These are phyloP conservation scores for Paramecium primaurelia DNA, from an alignment of 73 alveolate species.

Conservation along the genomic window DNA sequence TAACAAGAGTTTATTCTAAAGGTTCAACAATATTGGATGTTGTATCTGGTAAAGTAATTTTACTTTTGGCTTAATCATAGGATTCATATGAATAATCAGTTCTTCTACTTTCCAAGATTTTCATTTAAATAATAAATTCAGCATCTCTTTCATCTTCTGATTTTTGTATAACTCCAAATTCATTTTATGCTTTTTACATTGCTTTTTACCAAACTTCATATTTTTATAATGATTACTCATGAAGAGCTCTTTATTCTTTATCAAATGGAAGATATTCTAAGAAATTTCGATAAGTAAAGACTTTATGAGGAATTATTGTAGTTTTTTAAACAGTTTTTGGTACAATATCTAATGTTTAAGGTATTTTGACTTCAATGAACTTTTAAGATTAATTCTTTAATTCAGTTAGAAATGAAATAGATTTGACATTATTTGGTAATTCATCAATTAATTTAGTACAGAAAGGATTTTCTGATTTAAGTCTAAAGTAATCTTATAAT, in stretches of 20 bases:
- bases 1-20: background rate
- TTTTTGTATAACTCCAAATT: constrained; percentile 53
- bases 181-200: constrained; percentile 35
- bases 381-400: background rate
- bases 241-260: constrained; percentile 40
- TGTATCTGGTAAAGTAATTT: background rate
- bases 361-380: constrained; percentile 52
- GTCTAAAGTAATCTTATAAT: constrained; percentile 72
- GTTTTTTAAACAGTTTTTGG: constrained; percentile 67
- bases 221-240: constrained; percentile 25
- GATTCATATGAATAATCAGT: constrained; percentile 49
- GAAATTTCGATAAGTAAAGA: constrained; percentile 54
- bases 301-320: constrained; percentile 7
- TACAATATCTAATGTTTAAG: constrained; percentile 65
- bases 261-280: constrained; percentile 50
- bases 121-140: constrained; percentile 54
- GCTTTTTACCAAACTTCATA: background rate
- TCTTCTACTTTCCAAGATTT: constrained; percentile 52
- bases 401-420: constrained; percentile 38
- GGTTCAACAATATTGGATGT: background rate
- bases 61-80: constrained; percentile 46
- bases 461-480: constrained; percentile 44
- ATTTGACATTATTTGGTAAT: constrained; percentile 8
- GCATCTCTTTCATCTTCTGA: constrained; percentile 66
- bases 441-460: constrained; percentile 51